phyloP scores from a whole-genome alignment of 257 asterid genomes.

The Linaria vulgaris region DNA sequence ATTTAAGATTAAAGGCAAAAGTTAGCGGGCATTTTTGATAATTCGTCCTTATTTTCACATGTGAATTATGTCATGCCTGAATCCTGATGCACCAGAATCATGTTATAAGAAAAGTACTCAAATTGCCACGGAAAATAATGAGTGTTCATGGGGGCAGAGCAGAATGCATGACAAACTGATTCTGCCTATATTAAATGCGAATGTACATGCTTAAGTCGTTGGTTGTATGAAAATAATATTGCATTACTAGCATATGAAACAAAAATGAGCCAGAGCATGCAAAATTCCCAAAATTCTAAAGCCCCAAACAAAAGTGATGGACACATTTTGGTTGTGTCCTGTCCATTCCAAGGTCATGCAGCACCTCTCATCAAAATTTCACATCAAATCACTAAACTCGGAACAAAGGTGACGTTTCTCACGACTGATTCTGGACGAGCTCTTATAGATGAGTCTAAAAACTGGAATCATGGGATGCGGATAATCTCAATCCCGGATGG shows the following conservation, averaged over 20 bases:
- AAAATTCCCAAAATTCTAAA: conserved; percentile 9
- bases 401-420: conserved; percentile 44
- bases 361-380: conserved; percentile 49
- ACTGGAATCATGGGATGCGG: conserved; percentile 21
- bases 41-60: too few relatives aligned
- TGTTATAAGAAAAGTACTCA: not conserved
- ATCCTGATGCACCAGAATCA: too few relatives aligned
- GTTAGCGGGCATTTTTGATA: too few relatives aligned
- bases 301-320: conserved; percentile 26
- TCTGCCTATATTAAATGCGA: too few relatives aligned
- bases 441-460: conserved; percentile 10
- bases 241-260: not conserved
- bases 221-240: not conserved
- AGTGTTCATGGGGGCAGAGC: conserved; percentile 16
- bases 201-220: not conserved
- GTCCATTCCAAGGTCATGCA: conserved; percentile 57
- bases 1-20: too few relatives aligned
- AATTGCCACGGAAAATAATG: conserved; percentile 10
- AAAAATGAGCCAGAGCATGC: conserved; percentile 4
- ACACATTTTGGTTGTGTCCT: conserved; percentile 43
- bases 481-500: conserved; percentile 44
- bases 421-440: conserved; percentile 28
- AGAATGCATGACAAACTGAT: conserved; percentile 30
- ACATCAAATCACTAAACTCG: conserved; percentile 35
- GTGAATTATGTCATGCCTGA: too few relatives aligned